Evolutionary conservation across 805 yeast genomes (phyloP).

Genomic region (Tanozyma kutaoensis): DNA sequence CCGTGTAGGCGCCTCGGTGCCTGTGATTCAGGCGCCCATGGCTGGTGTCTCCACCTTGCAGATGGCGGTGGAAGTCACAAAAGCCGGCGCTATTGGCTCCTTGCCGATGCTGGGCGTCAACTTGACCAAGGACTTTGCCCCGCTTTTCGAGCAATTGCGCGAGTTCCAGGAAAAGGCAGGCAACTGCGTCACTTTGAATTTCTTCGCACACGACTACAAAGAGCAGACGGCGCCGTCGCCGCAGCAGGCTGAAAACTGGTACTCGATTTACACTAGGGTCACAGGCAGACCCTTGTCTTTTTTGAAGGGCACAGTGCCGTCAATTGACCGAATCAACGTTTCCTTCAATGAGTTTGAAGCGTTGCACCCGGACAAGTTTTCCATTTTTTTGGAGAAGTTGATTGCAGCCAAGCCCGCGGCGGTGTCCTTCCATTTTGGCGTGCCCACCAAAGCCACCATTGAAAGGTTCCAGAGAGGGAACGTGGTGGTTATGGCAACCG

Average conservation of each 20-base stretch:
- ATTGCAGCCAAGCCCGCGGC: conserved; percentile 21
- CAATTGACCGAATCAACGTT: conserved; percentile 10
- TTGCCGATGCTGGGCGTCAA: conserved; percentile 24
- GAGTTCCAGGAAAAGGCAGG: conserved; percentile 7
- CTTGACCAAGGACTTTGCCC: conserved; percentile 9
- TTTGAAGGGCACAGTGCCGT: not conserved
- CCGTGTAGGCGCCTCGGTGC: too few relatives aligned
- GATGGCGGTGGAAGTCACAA: conserved; percentile 29
- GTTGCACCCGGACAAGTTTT: conserved; percentile 5
- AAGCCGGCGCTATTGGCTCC: conserved; percentile 39
- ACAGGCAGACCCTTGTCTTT: not conserved
- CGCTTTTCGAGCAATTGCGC: conserved; percentile 3
- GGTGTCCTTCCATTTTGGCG: conserved; percentile 43
- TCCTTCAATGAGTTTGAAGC: conserved; percentile 18
- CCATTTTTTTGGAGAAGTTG: conserved; percentile 7
- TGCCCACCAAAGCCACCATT: conserved; percentile 20
- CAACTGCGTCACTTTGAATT: conserved; percentile 27
- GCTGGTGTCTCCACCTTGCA: conserved; percentile 37
- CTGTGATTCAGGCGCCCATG: conserved; percentile 48
- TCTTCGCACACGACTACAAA: conserved; percentile 28
- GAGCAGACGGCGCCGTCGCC: conserved; percentile 4
- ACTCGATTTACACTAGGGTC: conserved; percentile 5
- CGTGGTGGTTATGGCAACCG: conserved; percentile 30
- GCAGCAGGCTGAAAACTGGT: conserved; percentile 11
- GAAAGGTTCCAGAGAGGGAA: conserved; percentile 19